Evolutionary conservation across 169 alveolate genomes (phyloP).

Genomic region (Toxoplasma gondii): DNA sequence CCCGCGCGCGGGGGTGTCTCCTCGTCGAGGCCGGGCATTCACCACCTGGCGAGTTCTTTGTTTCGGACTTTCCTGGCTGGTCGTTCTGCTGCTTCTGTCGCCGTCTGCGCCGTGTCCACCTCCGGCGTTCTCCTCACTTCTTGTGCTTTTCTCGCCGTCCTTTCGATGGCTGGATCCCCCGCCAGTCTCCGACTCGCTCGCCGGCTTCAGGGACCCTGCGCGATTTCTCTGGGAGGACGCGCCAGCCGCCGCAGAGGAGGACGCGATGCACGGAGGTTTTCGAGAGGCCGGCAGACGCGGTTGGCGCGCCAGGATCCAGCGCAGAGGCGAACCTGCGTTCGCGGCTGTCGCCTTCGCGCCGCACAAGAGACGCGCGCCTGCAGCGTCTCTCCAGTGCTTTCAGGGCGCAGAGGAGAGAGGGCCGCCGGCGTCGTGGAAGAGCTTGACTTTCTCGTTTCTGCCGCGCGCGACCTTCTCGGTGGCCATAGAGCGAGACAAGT

Average conservation of each 20-base stretch:
- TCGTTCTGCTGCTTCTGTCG: background rate
- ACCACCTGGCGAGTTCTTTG: background rate
- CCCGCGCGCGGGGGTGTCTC: background rate
- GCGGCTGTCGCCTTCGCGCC: no score
- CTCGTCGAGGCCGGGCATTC: background rate
- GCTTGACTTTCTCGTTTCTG: background rate
- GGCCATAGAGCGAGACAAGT: background rate
- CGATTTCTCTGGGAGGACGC: no score
- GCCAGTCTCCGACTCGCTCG: no score
- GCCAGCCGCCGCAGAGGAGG: no score
- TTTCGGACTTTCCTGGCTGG: background rate
- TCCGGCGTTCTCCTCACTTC: background rate
- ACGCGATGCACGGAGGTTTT: no score
- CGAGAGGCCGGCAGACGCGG: no score
- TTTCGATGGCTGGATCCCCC: background rate
- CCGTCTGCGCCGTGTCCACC: background rate
- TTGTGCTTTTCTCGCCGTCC: background rate
- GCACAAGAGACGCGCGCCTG: no score
- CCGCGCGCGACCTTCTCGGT: background rate
- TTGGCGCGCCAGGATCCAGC: no score
- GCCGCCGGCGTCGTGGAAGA: background rate
- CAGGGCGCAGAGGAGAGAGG: no score
- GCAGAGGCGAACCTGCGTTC: no score
- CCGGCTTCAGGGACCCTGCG: no score
- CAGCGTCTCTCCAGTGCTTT: no score